Evolutionary conservation across 495 filamentous ascomycete species (phyloP).

Genomic region (Tirmania nivea): DNA sequence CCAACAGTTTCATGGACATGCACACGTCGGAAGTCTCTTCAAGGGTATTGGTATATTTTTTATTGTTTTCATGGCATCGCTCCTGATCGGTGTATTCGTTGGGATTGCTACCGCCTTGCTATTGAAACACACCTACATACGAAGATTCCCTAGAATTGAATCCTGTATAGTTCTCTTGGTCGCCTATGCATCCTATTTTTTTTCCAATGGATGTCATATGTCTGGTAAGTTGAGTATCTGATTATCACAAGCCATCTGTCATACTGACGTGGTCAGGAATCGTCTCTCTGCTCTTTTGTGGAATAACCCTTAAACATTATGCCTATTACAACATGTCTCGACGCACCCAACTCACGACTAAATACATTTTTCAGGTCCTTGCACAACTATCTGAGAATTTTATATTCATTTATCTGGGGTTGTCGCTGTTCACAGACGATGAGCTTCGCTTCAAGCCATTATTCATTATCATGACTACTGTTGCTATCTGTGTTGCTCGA

Average conservation of each 20-base stretch:
- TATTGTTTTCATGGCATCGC: constrained; percentile 82
- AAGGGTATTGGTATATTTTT: constrained; percentile 89
- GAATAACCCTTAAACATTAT: constrained; percentile 95
- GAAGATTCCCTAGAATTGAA: constrained; percentile 87
- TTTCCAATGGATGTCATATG: constrained; percentile 80
- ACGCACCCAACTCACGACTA: constrained; percentile 89
- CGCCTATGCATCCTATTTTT: constrained; percentile 91
- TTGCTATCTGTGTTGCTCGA: constrained; percentile 76
- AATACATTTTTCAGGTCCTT: constrained; percentile 88
- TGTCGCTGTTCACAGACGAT: constrained; percentile 79
- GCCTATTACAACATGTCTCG: constrained; percentile 99
- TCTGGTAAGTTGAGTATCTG: constrained; percentile 42
- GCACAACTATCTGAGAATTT: constrained; percentile 96
- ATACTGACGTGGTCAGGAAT: constrained; percentile 41
- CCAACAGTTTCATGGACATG: constrained; percentile 46
- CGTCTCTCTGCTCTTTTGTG: constrained; percentile 88
- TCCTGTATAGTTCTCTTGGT: constrained; percentile 84
- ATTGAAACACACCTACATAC: constrained; percentile 79
- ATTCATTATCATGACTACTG: constrained; percentile 78
- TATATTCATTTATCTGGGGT: constrained; percentile 94
- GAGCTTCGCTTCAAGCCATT: constrained; percentile 77
- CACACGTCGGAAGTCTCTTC: constrained; percentile 44
- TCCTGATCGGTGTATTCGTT: constrained; percentile 68
- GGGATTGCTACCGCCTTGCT: constrained; percentile 69
- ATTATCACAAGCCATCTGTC: constrained; percentile 1